Conservation (phyloP, 2,329 filamentous ascomycete species). For the Zymoseptoria tritici region DNA sequence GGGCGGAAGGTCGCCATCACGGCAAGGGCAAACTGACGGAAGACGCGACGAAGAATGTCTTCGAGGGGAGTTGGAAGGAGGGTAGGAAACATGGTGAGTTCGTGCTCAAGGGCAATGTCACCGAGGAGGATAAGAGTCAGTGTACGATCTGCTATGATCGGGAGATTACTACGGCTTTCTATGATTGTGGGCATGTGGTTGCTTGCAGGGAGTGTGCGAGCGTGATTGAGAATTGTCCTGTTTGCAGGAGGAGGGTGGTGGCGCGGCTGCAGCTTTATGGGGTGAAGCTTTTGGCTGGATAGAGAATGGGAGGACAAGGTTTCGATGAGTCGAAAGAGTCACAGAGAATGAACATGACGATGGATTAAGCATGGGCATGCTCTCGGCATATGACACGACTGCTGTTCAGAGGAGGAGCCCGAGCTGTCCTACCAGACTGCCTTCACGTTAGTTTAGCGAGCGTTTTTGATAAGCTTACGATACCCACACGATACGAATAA, state of each 20-base stretch:
- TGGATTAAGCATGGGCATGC: neutral
- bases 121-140: conserved; percentile 52
- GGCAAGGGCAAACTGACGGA: conserved; percentile 53
- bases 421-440: neutral
- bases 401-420: neutral
- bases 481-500: neutral
- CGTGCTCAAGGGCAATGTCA: conserved; percentile 55
- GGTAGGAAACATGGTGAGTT: conserved; percentile 55
- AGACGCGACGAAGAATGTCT: conserved; percentile 51
- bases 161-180: conserved; percentile 53
- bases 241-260: conserved; percentile 52
- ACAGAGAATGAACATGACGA: too few relatives aligned
- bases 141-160: conserved; percentile 59
- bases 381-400: neutral
- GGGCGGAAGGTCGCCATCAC: conserved; percentile 57
- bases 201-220: conserved; percentile 54
- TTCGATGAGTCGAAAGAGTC: too few relatives aligned
- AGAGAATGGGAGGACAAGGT: neutral
- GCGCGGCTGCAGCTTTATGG: conserved; percentile 51
- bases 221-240: conserved; percentile 52
- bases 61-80: conserved; percentile 53
- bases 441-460: neutral
- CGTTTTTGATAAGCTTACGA: neutral
- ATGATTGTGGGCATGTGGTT: conserved; percentile 57
- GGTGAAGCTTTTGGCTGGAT: conserved; percentile 15